These are phyloP conservation scores for Plasmodium gaboni DNA, from an alignment of 169 alveolate species.

Conservation along the genomic window DNA sequence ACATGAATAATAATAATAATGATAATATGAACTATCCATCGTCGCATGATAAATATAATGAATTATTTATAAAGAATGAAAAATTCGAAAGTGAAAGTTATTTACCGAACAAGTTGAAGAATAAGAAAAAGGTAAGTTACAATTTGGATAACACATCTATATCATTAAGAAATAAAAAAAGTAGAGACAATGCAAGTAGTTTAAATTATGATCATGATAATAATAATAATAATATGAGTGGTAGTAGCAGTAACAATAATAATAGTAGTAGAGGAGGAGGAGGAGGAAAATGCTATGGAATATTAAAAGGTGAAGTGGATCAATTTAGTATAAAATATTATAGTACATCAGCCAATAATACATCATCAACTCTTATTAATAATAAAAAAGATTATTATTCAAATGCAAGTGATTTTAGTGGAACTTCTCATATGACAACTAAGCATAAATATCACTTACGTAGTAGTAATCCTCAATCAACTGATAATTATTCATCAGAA, in stretches of 20 bases:
- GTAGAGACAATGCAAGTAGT: not conserved
- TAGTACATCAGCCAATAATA: slow-evolving; percentile 39
- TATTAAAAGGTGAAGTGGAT: not conserved
- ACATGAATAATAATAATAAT: slow-evolving; percentile 10
- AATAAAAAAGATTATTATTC: slow-evolving; percentile 51
- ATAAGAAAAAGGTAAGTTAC: slow-evolving; percentile 62
- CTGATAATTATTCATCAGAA: slow-evolving; percentile 66
- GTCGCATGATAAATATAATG: slow-evolving; percentile 15
- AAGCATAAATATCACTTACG: slow-evolving; percentile 69
- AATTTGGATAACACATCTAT: slow-evolving; percentile 64
- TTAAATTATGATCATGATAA: not conserved
- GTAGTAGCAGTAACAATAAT: slow-evolving; percentile 3
- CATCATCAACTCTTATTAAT: slow-evolving; percentile 13
- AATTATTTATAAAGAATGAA: slow-evolving; percentile 29
- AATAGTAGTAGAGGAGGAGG: not conserved
- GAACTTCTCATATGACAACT: slow-evolving; percentile 22
- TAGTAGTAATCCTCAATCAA: slow-evolving; percentile 54
- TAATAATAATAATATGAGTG: too few relatives aligned
- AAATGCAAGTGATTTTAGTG: slow-evolving; percentile 66
- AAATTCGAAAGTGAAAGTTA: slow-evolving; percentile 33
- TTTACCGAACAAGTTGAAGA: slow-evolving; percentile 43
- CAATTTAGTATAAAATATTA: slow-evolving; percentile 35
- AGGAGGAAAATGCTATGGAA: slow-evolving; percentile 3
- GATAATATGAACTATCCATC: not conserved
- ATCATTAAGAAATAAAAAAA: slow-evolving; percentile 37